Conservation (phyloP, 805 yeast species). For the Ogataea neopini region DNA sequence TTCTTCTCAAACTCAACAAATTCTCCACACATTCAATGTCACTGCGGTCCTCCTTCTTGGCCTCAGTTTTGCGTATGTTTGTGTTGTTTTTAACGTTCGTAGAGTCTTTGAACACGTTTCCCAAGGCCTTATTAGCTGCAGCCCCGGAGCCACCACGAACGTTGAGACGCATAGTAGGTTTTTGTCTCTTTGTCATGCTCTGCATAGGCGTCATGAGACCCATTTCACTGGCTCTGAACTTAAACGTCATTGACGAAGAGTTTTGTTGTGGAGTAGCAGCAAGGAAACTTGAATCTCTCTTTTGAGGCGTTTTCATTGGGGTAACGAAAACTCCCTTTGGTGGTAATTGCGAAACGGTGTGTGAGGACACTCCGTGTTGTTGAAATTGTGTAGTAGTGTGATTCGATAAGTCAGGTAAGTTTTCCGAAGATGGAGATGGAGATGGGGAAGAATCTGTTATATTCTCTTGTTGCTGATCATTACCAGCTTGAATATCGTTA, state of each 20-base stretch:
- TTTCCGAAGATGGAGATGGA: slow-evolving; percentile 17
- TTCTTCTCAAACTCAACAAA: slow-evolving; percentile 39
- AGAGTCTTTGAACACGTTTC: slow-evolving; percentile 25
- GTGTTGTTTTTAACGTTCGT: slow-evolving; percentile 22
- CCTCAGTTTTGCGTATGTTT: not conserved
- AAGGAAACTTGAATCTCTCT: slow-evolving; percentile 6
- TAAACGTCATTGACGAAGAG: slow-evolving; percentile 36
- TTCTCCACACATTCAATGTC: slow-evolving; percentile 41
- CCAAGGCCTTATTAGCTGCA: slow-evolving; percentile 13
- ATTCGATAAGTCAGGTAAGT: not conserved
- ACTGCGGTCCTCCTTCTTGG: slow-evolving; percentile 8
- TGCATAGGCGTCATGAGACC: slow-evolving; percentile 33
- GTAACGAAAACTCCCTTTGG: slow-evolving; percentile 30
- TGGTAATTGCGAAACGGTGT: slow-evolving; percentile 16
- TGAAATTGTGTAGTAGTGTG: too few species aligned
- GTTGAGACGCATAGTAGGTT: slow-evolving; percentile 33
- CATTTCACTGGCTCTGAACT: slow-evolving; percentile 36
- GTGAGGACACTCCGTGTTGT: not conserved
- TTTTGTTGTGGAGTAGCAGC: slow-evolving; percentile 11
- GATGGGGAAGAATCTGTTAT: slow-evolving; percentile 18
- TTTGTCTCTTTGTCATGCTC: slow-evolving; percentile 29
- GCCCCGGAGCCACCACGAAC: slow-evolving; percentile 8
- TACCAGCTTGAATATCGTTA: not conserved
- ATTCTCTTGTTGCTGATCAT: slow-evolving; percentile 8
- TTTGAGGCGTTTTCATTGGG: slow-evolving; percentile 23